These are phyloP conservation scores for Batkoa obscura DNA, from an alignment of 371 early-diverging fungal genomes.

Conservation along the genomic window DNA sequence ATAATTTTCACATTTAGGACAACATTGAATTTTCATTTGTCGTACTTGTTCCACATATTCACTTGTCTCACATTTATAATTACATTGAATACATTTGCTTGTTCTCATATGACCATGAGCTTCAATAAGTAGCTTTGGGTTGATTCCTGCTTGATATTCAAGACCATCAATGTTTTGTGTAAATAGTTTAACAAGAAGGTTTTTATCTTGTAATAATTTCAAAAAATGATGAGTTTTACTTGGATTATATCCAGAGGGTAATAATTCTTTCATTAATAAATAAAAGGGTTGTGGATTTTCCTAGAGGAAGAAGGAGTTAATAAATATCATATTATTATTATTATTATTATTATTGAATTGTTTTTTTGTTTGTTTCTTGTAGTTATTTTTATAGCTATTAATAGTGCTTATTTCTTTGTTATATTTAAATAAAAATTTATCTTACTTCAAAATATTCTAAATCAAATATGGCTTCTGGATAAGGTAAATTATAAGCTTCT, in stretches of 20 bases:
- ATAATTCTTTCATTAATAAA: constrained; percentile 74
- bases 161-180: constrained; percentile 93
- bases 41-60: constrained; percentile 20
- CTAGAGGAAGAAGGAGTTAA: background rate
- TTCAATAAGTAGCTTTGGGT: constrained; percentile 54
- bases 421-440: background rate
- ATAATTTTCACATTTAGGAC: constrained; percentile 38
- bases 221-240: constrained; percentile 78
- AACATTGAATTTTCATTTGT: constrained; percentile 33
- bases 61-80: background rate
- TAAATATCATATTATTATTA: too few species aligned
- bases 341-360: too few species aligned
- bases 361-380: too few species aligned
- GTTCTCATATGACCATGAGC: constrained; percentile 86
- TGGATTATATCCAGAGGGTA: constrained; percentile 44
- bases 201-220: constrained; percentile 46
- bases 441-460: constrained; percentile 57
- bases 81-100: constrained; percentile 55
- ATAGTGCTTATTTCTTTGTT: too few species aligned
- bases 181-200: constrained; percentile 56
- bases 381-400: too few species aligned
- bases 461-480: constrained; percentile 87
- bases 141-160: constrained; percentile 66
- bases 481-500: constrained; percentile 64
- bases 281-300: constrained; percentile 76